Conservation (phyloP, 2,329 filamentous ascomycete species). For the Diaporthe ilicicola region DNA sequence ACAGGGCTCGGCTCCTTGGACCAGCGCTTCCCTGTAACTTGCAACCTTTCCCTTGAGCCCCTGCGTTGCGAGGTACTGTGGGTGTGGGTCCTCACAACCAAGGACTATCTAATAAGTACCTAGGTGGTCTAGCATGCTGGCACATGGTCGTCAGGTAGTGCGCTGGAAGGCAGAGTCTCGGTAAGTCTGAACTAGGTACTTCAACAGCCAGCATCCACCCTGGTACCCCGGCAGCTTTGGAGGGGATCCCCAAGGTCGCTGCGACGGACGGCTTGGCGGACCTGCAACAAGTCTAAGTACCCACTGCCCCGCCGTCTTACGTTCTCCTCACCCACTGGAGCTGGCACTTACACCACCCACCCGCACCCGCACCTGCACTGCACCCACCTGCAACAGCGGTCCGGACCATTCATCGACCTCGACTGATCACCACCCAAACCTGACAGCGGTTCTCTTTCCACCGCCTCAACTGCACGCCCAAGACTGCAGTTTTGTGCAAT, state of each 20-base stretch:
- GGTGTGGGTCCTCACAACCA: background rate
- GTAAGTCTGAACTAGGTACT: background rate
- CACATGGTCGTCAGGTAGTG: background rate
- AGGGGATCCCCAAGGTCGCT: constrained; percentile 22
- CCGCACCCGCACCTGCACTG: background rate
- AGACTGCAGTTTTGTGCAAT: background rate
- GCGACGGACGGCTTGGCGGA: constrained; percentile 17
- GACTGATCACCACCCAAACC: constrained; percentile 20
- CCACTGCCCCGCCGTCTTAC: constrained; percentile 22
- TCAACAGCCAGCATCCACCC: background rate
- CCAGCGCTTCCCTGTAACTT: constrained; percentile 19
- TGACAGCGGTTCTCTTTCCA: constrained; percentile 4
- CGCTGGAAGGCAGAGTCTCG: background rate
- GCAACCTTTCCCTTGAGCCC: constrained; percentile 14
- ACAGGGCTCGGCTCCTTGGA: constrained; percentile 18
- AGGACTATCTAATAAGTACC: background rate
- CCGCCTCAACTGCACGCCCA: background rate
- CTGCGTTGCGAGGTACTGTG: constrained; percentile 11
- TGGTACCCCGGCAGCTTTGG: constrained; percentile 11
- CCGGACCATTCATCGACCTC: constrained; percentile 20
- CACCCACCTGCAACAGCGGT: constrained; percentile 16
- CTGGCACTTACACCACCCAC: constrained; percentile 8
- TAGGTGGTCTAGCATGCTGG: background rate
- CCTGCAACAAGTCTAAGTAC: constrained; percentile 22
- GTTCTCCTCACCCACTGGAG: background rate